A percentile compares a stretch with the other conserved stretches of the same genome.
These are phyloP conservation scores for Saturnispora sekii DNA, from an alignment of 805 yeast species.

Conservation along the genomic window DNA sequence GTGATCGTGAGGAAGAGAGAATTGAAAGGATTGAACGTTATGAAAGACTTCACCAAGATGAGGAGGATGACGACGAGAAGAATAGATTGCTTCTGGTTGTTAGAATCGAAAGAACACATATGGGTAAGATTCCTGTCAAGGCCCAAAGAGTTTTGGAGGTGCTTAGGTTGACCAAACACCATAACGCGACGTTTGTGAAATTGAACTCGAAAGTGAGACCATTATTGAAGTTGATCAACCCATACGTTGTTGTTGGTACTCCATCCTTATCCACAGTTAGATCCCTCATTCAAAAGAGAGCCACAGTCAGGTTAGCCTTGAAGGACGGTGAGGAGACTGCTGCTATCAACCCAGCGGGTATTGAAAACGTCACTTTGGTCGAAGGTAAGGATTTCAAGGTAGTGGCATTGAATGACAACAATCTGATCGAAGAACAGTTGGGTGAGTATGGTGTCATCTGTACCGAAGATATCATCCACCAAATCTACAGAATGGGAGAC, in stretches of 20 bases:
- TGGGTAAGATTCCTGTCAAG: constrained; percentile 57
- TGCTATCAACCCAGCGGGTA: constrained; percentile 8
- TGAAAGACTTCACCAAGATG: constrained; percentile 29
- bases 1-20: constrained; percentile 60
- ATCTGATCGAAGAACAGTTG: constrained; percentile 60
- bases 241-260: constrained; percentile 63
- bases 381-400: constrained; percentile 18
- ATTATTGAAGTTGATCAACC: constrained; percentile 56
- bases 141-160: constrained; percentile 50
- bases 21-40: constrained; percentile 50
- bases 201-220: constrained; percentile 50
- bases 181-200: constrained; percentile 68
- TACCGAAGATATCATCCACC: constrained; percentile 73
- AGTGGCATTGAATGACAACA: constrained; percentile 60
- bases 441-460: constrained; percentile 66
- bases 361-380: constrained; percentile 5
- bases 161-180: constrained; percentile 47
- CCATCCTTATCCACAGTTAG: constrained; percentile 70
- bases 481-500: constrained; percentile 53
- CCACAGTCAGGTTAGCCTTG: constrained; percentile 34
- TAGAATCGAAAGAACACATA: constrained; percentile 56
- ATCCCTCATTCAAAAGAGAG: constrained; percentile 68
- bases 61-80: constrained; percentile 20
- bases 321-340: constrained; percentile 14
- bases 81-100: constrained; percentile 51